Evolutionary conservation across 441 rosid genomes (phyloP).

Genomic region (Cnidoscolus chayamansa): DNA sequence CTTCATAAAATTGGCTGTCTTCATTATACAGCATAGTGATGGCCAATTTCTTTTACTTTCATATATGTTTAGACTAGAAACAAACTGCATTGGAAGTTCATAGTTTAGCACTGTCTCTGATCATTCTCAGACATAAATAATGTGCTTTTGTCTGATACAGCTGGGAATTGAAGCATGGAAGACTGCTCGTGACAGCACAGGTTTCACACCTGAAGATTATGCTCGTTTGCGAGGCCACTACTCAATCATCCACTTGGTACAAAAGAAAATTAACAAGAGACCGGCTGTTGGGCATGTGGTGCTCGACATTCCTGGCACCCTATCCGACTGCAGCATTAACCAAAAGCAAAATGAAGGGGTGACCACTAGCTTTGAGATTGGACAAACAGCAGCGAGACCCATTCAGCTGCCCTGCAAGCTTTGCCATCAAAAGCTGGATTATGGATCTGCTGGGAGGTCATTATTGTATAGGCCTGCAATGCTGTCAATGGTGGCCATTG

Average conservation of each 20-base stretch:
- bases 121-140: conserved; percentile 2
- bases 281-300: conserved; percentile 50
- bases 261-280: conserved; percentile 60
- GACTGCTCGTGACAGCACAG: conserved; percentile 68
- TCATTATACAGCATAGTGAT: background rate
- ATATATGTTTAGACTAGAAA: background rate
- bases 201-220: conserved; percentile 87
- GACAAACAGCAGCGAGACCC: conserved; percentile 27
- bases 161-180: conserved; percentile 90
- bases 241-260: conserved; percentile 80
- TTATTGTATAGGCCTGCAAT: conserved; percentile 79
- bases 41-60: background rate
- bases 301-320: conserved; percentile 47
- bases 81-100: background rate
- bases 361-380: conserved; percentile 47
- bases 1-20: background rate
- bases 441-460: conserved; percentile 45
- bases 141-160: conserved; percentile 34
- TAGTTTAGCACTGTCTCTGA: background rate
- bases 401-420: conserved; percentile 47
- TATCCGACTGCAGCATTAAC: conserved; percentile 22
- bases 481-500: conserved; percentile 89
- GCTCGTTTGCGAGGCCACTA: conserved; percentile 90
- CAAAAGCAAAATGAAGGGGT: conserved; percentile 43
- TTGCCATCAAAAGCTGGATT: conserved; percentile 55